Percentiles rank a stretch among this genome's conserved stretches.
Conservation (phyloP, 192 early-diverging fungal species). For the Obelidium mucronatum region DNA sequence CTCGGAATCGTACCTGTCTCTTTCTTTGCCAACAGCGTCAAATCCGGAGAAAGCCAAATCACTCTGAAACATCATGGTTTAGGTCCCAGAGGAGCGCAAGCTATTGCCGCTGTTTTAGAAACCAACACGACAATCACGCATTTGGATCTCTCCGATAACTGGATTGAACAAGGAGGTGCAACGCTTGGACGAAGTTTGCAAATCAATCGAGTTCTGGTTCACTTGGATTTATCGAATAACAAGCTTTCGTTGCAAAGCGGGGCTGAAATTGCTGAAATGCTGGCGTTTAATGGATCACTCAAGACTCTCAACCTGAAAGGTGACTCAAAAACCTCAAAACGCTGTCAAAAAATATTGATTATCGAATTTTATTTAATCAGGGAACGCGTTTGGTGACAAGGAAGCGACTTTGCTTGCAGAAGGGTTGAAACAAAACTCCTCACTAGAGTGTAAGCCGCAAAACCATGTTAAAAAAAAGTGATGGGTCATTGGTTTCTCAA, state of each 20-base stretch:
- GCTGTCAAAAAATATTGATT: too few species aligned
- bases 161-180: constrained; percentile 55
- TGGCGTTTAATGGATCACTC: constrained; percentile 54
- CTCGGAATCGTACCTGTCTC: constrained; percentile 58
- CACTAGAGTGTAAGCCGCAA: constrained; percentile 44
- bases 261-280: constrained; percentile 54
- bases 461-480: not conserved
- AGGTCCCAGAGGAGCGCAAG: constrained; percentile 56
- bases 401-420: constrained; percentile 55
- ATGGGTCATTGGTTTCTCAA: not conserved
- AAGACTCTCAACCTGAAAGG: constrained; percentile 53
- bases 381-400: constrained; percentile 55
- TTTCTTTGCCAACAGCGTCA: constrained; percentile 30
- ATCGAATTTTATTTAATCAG: too few species aligned
- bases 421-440: constrained; percentile 56
- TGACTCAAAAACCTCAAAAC: constrained; percentile 4
- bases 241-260: constrained; percentile 42
- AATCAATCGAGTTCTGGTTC: constrained; percentile 45
- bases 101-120: constrained; percentile 55
- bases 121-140: constrained; percentile 41
- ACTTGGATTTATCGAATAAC: constrained; percentile 55
- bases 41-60: constrained; percentile 40
- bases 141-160: constrained; percentile 57
- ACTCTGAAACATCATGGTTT: constrained; percentile 57
- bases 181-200: constrained; percentile 46